A percentile compares a stretch with the other conserved stretches of the same genome.
phyloP scores from a whole-genome alignment of 768 basidiomycete species.

The Rhodosporidiobolus sp. region DNA sequence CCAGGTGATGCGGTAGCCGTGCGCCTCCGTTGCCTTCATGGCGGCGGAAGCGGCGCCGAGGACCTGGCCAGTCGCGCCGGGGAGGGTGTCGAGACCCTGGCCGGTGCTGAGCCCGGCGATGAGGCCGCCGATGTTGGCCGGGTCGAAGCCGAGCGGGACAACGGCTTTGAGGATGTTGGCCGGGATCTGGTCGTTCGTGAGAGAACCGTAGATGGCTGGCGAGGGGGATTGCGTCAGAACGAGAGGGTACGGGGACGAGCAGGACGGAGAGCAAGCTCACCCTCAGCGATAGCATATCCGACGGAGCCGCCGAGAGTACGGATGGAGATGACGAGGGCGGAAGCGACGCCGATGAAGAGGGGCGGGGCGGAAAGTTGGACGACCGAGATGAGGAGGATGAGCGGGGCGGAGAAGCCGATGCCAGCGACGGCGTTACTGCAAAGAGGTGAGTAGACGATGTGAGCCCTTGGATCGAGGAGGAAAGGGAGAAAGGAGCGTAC shows the following conservation, averaged over 20 bases:
- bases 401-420: slow-evolving; percentile 20
- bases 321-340: slow-evolving; percentile 4
- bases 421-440: slow-evolving; percentile 8
- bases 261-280: background rate
- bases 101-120: slow-evolving; percentile 3
- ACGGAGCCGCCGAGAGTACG: slow-evolving; percentile 12
- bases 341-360: slow-evolving; percentile 19
- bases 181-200: slow-evolving; percentile 9
- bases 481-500: background rate
- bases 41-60: slow-evolving; percentile 16
- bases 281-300: slow-evolving; percentile 12
- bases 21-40: slow-evolving; percentile 6
- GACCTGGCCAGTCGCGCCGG: background rate
- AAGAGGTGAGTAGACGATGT: fast-evolving
- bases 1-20: slow-evolving; percentile 23
- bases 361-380: slow-evolving; percentile 24
- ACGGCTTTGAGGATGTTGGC: background rate
- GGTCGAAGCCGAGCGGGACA: slow-evolving; percentile 15
- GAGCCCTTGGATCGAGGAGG: background rate
- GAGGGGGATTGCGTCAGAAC: background rate
- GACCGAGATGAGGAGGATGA: slow-evolving; percentile 13
- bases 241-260: too few species aligned
- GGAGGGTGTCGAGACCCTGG: slow-evolving; percentile 10
- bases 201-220: slow-evolving; percentile 9
- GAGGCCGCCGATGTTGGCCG: slow-evolving; percentile 1